phyloP scores from a whole-genome alignment of 345 rosid genomes.

The Euphorbia pulcherrima region DNA sequence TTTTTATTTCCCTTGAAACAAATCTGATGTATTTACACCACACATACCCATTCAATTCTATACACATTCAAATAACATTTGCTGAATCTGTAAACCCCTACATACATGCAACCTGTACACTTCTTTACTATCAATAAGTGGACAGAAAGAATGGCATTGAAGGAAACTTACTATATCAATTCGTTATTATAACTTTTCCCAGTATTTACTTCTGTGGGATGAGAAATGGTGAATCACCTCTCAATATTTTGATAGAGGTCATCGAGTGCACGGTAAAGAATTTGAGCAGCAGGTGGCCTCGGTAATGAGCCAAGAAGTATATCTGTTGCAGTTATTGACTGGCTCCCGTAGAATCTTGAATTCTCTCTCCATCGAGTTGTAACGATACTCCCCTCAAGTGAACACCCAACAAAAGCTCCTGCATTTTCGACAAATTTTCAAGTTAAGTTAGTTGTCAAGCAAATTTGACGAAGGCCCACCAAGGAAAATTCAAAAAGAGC shows the following conservation, averaged over 20 bases:
- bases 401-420: slow-evolving; percentile 96
- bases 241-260: slow-evolving; percentile 62
- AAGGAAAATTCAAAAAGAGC: background rate
- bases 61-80: background rate
- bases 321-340: slow-evolving; percentile 62
- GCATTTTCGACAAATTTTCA: slow-evolving; percentile 11
- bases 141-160: slow-evolving; percentile 5
- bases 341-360: slow-evolving; percentile 80
- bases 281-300: slow-evolving; percentile 78
- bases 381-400: slow-evolving; percentile 82
- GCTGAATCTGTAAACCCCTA: background rate
- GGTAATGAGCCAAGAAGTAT: slow-evolving; percentile 81
- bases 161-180: background rate
- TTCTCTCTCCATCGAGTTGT: slow-evolving; percentile 68
- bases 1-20: background rate
- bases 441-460: background rate
- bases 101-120: slow-evolving; percentile 15
- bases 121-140: background rate
- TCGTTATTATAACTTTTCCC: background rate
- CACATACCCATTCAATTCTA: background rate
- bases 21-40: slow-evolving; percentile 1
- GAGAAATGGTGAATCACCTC: slow-evolving; percentile 34
- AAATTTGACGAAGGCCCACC: background rate
- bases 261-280: slow-evolving; percentile 66
- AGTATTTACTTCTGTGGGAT: background rate